phyloP scores from a whole-genome alignment of 805 yeast genomes.

The Kazachstania martiniae region DNA sequence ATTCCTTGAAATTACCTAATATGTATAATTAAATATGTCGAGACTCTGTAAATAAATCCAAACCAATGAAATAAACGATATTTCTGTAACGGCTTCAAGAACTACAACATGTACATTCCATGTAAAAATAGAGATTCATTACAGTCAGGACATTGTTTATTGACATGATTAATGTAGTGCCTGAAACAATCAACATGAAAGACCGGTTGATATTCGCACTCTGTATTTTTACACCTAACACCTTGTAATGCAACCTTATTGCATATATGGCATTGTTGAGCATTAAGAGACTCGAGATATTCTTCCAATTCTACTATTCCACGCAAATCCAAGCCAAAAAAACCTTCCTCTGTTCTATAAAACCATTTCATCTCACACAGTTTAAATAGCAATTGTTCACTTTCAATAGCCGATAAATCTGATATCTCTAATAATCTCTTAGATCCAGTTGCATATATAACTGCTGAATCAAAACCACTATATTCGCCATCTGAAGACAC shows the following conservation, averaged over 20 bases:
- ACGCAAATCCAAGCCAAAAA: slow-evolving; percentile 18
- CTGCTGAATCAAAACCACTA: neutral
- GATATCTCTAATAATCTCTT: slow-evolving; percentile 11
- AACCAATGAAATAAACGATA: too few species aligned
- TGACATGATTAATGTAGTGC: slow-evolving; percentile 20
- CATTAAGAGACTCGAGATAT: slow-evolving; percentile 9
- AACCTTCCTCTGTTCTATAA: slow-evolving; percentile 14
- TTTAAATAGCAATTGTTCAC: slow-evolving; percentile 11
- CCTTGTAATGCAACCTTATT: slow-evolving; percentile 17
- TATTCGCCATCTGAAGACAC: slow-evolving; percentile 3
- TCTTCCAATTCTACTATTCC: slow-evolving; percentile 20
- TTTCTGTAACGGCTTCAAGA: neutral
- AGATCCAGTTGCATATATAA: slow-evolving; percentile 14
- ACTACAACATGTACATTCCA: slow-evolving; percentile 16
- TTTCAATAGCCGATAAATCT: slow-evolving; percentile 12
- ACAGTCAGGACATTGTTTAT: slow-evolving; percentile 14
- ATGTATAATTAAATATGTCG: too few species aligned
- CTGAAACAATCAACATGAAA: slow-evolving; percentile 27
- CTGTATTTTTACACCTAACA: slow-evolving; percentile 13
- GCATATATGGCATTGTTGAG: slow-evolving; percentile 16
- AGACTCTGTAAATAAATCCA: too few species aligned
- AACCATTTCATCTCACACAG: slow-evolving; percentile 23
- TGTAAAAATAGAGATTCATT: slow-evolving; percentile 9
- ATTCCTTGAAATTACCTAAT: too few species aligned
- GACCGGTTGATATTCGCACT: slow-evolving; percentile 3